Conservation (phyloP, 2,329 filamentous ascomycete genomes). For the Diaporthe destruens region DNA sequence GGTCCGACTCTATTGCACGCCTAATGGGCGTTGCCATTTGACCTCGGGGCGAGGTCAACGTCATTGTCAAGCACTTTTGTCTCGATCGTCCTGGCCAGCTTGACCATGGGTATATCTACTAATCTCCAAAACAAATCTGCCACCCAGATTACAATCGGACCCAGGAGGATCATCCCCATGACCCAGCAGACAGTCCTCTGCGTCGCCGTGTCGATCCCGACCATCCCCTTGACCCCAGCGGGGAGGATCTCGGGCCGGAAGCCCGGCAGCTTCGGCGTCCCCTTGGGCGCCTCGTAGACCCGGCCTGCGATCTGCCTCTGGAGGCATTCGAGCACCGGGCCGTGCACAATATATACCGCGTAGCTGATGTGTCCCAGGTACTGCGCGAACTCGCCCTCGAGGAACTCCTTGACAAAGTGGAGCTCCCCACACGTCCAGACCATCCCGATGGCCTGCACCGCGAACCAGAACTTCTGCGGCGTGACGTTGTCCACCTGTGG, state of each 20-base stretch:
- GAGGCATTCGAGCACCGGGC: conserved; percentile 59
- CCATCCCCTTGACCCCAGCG: conserved; percentile 50
- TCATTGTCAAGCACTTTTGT: conserved; percentile 37
- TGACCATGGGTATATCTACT: conserved; percentile 61
- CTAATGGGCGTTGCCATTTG: conserved; percentile 33
- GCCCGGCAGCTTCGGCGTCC: conserved; percentile 43
- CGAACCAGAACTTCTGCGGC: conserved; percentile 56
- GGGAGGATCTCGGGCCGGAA: conserved; percentile 46
- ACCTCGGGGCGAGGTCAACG: conserved; percentile 38
- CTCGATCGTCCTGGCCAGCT: conserved; percentile 48
- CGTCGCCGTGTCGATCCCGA: conserved; percentile 48
- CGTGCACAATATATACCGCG: conserved; percentile 70
- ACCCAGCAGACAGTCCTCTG: conserved; percentile 53
- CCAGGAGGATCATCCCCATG: conserved; percentile 53
- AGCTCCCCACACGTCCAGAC: conserved; percentile 57
- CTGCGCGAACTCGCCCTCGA: conserved; percentile 62
- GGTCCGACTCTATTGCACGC: not conserved
- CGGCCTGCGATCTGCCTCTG: conserved; percentile 49
- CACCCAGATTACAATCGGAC: conserved; percentile 61
- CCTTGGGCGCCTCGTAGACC: conserved; percentile 44
- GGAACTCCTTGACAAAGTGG: conserved; percentile 51
- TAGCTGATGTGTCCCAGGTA: conserved; percentile 70
- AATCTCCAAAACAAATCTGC: conserved; percentile 71
- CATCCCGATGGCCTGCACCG: conserved; percentile 49
- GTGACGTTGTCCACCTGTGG: conserved; percentile 48